Evolutionary conservation across 495 filamentous ascomycete genomes (phyloP).

Genomic region (Aspergillus cavernicola): DNA sequence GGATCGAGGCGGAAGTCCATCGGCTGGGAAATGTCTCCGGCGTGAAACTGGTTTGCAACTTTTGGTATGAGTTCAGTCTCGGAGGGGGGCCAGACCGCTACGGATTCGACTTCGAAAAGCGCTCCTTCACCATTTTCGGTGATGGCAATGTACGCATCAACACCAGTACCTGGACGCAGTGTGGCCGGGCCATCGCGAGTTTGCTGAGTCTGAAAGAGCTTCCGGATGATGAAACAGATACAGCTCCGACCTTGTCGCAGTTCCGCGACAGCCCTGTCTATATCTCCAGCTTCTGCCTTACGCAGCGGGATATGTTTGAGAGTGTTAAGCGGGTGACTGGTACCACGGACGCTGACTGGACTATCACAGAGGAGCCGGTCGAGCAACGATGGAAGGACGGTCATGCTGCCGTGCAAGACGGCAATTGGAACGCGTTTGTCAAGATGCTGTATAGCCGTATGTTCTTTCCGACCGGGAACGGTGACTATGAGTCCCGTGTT

Average conservation of each 20-base stretch:
- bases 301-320: conserved; percentile 51
- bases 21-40: conserved; percentile 42
- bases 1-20: conserved; percentile 28
- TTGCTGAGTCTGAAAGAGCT: conserved; percentile 41
- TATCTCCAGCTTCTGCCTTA: conserved; percentile 44
- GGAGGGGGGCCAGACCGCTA: conserved; percentile 21
- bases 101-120: conserved; percentile 45
- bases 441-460: conserved; percentile 47
- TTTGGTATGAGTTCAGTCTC: conserved; percentile 55
- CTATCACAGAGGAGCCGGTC: conserved; percentile 39
- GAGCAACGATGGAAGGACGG: conserved; percentile 43
- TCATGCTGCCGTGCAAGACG: conserved; percentile 34
- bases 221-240: conserved; percentile 40
- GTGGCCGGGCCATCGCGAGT: conserved; percentile 40
- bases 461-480: conserved; percentile 46
- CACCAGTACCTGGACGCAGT: conserved; percentile 42
- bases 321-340: conserved; percentile 50
- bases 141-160: conserved; percentile 42
- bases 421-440: conserved; percentile 26
- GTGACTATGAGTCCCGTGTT: conserved; percentile 34
- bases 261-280: conserved; percentile 42
- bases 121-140: conserved; percentile 41
- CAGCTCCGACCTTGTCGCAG: conserved; percentile 21
- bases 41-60: conserved; percentile 43
- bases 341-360: conserved; percentile 53